Evolutionary conservation across 495 filamentous ascomycete species (phyloP), one percentile per base, ranked within the genome.

Genomic region (Xylaria longipes): DNA sequence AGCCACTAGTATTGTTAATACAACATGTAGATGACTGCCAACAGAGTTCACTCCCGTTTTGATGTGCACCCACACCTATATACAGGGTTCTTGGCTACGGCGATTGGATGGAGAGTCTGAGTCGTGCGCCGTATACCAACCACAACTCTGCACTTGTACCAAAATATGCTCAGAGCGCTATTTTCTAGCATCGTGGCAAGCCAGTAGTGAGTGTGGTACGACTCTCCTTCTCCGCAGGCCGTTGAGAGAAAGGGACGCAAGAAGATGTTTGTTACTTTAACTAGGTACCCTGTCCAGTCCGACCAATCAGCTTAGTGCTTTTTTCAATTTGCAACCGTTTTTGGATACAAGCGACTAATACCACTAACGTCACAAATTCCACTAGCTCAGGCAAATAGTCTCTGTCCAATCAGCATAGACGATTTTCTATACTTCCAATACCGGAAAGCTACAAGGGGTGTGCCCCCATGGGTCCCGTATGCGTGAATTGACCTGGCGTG

Each of bases 331-430:
- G 68, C 67, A 76, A 75, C 68, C 61, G 57, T 22, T 70, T 69
- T 71, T 43, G 57, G 62, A 71, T 27, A 37, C 48, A 58, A 57
- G 58, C 64, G 48, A 68, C 65, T 63, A 73, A 70, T 75, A 33
- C 66, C 71, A 70, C 69, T 75, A 78, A 78, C 75, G 71, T 77
- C 76, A 78, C 76, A 73, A 73, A 78, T 66, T 70, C 46, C 29
- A 74, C 73, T 79, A 79, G 75, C 71, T 71, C 43, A 41, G 68
- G 68, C 68, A 27, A 70, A 70, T 70, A 70, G 68, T 69, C 68
- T 72, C 70, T 69, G 68, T 72, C 65, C 74, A 75, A 73, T 71
- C 6, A 71, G 46, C 14, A 65, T 65, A 65, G 60, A 41, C 35
- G 0, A 15, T 29, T 41, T 64, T 35, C 33, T 64, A 65, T 20